phyloP scores from a whole-genome alignment of 1,284 basidiomycete genomes.

The Ustilago shanxiensis region DNA sequence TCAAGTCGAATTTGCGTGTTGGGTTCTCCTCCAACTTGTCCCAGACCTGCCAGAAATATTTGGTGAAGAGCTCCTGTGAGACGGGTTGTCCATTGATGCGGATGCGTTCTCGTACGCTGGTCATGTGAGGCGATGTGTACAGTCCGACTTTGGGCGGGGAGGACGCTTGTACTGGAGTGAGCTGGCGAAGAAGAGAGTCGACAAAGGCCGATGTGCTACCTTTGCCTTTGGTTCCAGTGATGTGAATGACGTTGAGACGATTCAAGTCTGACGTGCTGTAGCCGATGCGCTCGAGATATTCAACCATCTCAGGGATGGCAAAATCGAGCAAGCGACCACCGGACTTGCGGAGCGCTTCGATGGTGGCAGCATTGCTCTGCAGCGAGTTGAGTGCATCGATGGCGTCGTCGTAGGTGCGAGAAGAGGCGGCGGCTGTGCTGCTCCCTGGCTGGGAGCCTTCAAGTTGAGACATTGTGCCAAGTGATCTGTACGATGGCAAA shows the following conservation, averaged over 20 bases:
- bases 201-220: conserved; percentile 94
- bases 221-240: conserved; percentile 99
- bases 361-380: conserved; percentile 91
- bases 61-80: conserved; percentile 87
- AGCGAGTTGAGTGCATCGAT: conserved; percentile 89
- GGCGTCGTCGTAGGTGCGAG: conserved; percentile 76
- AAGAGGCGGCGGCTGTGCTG: conserved; percentile 4
- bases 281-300: conserved; percentile 88
- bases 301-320: conserved; percentile 88
- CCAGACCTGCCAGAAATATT: conserved; percentile 97
- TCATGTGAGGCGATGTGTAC: conserved; percentile 96
- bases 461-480: conserved; percentile 22
- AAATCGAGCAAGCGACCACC: conserved; percentile 79
- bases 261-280: conserved; percentile 86
- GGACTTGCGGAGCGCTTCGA: conserved; percentile 85
- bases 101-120: conserved; percentile 95
- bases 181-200: conserved; percentile 64
- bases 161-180: conserved; percentile 40
- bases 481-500: background rate
- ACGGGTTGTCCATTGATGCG: conserved; percentile 91
- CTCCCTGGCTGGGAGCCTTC: background rate
- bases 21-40: conserved; percentile 81
- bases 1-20: conserved; percentile 66
- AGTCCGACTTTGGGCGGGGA: conserved; percentile 75
- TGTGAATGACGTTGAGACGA: conserved; percentile 90